Conservation (phyloP, 2,329 filamentous ascomycete genomes). For the Penicillium sp. region DNA sequence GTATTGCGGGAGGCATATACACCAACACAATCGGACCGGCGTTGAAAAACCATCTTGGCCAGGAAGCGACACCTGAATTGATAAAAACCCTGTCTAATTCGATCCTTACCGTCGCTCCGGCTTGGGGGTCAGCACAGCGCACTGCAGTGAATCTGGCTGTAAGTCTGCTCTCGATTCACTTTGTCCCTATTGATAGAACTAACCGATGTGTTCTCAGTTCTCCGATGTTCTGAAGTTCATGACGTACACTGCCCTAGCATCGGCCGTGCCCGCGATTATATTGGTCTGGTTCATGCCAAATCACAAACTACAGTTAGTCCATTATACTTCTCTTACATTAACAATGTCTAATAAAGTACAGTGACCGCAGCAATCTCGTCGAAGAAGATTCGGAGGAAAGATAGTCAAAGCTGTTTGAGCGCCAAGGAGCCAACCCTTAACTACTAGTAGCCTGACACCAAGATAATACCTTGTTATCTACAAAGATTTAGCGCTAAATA, state of each 20-base stretch:
- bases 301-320: constrained; percentile 30
- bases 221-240: constrained; percentile 39
- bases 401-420: too few relatives aligned
- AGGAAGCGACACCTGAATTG: constrained; percentile 29
- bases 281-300: constrained; percentile 33
- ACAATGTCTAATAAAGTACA: neutral
- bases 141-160: constrained; percentile 49
- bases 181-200: too few relatives aligned
- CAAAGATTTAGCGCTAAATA: too few relatives aligned
- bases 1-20: constrained; percentile 56
- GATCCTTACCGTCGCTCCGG: constrained; percentile 48
- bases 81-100: constrained; percentile 51
- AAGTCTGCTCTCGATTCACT: constrained; percentile 2
- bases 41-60: constrained; percentile 44
- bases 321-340: neutral
- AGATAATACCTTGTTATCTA: too few relatives aligned
- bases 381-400: too few relatives aligned
- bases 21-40: constrained; percentile 49
- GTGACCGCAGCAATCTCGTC: constrained; percentile 4
- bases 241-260: constrained; percentile 35
- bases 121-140: constrained; percentile 47
- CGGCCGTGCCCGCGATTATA: constrained; percentile 32
- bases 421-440: too few relatives aligned
- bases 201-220: constrained; percentile 25
- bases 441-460: too few relatives aligned